Percentiles rank a stretch among this genome's conserved stretches.
phyloP scores from a whole-genome alignment of 495 filamentous ascomycete genomes.

The Aspergillus sclerotiicarbonarius region DNA sequence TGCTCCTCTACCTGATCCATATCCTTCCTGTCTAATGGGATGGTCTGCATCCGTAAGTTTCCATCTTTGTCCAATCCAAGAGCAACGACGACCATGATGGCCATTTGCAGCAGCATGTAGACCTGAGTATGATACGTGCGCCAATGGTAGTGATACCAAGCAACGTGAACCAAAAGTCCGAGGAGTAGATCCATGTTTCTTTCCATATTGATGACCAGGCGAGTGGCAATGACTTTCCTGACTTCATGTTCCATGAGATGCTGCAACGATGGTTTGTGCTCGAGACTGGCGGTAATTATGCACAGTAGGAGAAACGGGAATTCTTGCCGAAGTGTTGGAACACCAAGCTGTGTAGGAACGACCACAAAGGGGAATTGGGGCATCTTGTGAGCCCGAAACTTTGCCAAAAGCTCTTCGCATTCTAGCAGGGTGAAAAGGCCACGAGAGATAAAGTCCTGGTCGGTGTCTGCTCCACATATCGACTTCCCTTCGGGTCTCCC shows the following conservation, averaged over 20 bases:
- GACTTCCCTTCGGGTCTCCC: neutral
- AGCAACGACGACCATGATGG: neutral
- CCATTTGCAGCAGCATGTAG: constrained; percentile 10
- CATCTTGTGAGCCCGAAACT: constrained; percentile 10
- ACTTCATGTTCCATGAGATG: neutral
- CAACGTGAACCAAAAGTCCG: constrained; percentile 14
- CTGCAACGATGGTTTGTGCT: neutral
- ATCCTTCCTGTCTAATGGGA: neutral
- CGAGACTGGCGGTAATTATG: neutral
- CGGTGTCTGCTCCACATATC: neutral
- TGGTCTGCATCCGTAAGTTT: constrained; percentile 1
- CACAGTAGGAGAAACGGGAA: constrained; percentile 9
- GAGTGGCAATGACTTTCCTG: neutral
- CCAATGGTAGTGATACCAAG: constrained; percentile 16
- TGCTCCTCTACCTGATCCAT: neutral
- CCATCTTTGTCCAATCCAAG: neutral
- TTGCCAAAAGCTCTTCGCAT: constrained; percentile 1
- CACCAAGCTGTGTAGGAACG: neutral
- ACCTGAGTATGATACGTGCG: constrained; percentile 5
- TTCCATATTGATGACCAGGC: neutral
- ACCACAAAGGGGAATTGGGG: constrained; percentile 9
- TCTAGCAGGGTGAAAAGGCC: neutral
- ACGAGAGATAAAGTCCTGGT: neutral
- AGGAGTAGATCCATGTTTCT: constrained; percentile 14
- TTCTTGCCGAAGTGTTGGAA: neutral